A percentile compares a stretch with the other conserved stretches of the same genome.
Conservation (phyloP, 345 rosid genomes). For the Boechera divaricarpa region DNA sequence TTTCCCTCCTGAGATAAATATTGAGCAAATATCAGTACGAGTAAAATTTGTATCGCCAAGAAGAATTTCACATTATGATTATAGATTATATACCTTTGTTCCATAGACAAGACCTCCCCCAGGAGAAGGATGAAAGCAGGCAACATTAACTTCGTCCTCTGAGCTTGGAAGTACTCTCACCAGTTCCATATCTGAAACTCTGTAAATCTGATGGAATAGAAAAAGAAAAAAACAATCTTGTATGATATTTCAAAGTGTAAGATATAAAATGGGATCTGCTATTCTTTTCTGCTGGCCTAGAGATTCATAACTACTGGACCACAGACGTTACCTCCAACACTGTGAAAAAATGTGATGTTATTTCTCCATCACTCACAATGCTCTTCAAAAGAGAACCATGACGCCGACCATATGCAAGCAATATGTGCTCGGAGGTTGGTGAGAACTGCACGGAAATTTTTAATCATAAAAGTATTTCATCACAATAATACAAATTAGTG, state of each 20-base stretch:
- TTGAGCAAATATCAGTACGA: conserved; percentile 2
- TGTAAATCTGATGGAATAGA: conserved; percentile 67
- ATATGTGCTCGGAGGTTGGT: conserved; percentile 92
- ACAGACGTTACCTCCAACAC: conserved; percentile 77
- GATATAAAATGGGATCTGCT: conserved; percentile 10
- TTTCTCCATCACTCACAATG: conserved; percentile 84
- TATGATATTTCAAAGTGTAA: background rate
- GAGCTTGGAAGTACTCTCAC: conserved; percentile 92
- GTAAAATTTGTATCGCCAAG: background rate
- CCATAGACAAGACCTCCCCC: conserved; percentile 92
- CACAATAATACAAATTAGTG: conserved; percentile 20
- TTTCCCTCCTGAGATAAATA: conserved; percentile 77
- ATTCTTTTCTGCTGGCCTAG: background rate
- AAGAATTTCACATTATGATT: conserved; percentile 28
- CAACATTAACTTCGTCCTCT: conserved; percentile 98
- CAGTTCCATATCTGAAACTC: conserved; percentile 94
- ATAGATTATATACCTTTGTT: conserved; percentile 66
- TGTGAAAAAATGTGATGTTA: conserved; percentile 81
- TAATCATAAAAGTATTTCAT: background rate
- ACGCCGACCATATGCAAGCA: conserved; percentile 97
- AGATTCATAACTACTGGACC: conserved; percentile 23
- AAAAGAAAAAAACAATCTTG: background rate
- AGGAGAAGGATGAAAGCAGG: conserved; percentile 91
- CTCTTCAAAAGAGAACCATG: conserved; percentile 91
- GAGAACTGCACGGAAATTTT: conserved; percentile 71